Evolutionary conservation across 352 stramenopile genomes (phyloP).

Genomic region (Pythium myriotylum): DNA sequence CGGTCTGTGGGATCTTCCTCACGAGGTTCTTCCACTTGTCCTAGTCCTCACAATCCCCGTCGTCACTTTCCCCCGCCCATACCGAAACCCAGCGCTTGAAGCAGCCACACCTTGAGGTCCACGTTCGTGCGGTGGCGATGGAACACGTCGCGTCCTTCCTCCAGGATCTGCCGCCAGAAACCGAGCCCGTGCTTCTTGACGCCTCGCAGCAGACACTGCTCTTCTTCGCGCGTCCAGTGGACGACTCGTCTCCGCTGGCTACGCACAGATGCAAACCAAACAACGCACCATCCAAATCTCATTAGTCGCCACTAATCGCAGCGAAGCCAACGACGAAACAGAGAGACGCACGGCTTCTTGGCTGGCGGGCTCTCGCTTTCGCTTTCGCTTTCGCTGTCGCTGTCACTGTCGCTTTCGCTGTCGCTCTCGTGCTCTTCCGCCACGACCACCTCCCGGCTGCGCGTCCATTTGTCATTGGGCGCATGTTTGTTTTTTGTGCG

Average conservation of each 20-base stretch:
- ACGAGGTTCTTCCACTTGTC: slow-evolving; percentile 32
- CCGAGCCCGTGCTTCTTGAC: slow-evolving; percentile 45
- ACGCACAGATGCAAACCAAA: background rate
- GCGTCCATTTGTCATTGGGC: background rate
- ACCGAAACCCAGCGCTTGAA: no score
- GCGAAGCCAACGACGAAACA: no score
- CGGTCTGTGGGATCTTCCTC: slow-evolving; percentile 3
- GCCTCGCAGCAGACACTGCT: slow-evolving; percentile 39
- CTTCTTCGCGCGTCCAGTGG: slow-evolving; percentile 52
- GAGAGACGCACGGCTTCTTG: no score
- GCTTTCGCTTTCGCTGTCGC: background rate
- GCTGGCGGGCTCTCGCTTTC: background rate
- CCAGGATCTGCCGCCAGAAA: slow-evolving; percentile 54
- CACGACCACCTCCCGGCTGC: background rate
- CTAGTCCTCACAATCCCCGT: no score
- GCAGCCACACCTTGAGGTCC: slow-evolving; percentile 55
- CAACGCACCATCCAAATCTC: background rate
- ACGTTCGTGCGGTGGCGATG: slow-evolving; percentile 52
- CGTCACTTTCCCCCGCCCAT: background rate
- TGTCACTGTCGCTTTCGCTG: background rate
- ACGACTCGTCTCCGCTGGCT: background rate
- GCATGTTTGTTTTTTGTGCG: no score
- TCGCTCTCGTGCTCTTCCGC: background rate
- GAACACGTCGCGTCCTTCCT: slow-evolving; percentile 43
- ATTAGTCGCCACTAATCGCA: background rate